phyloP scores from a whole-genome alignment of 495 filamentous ascomycete species.

The Podospora fimiseda region DNA sequence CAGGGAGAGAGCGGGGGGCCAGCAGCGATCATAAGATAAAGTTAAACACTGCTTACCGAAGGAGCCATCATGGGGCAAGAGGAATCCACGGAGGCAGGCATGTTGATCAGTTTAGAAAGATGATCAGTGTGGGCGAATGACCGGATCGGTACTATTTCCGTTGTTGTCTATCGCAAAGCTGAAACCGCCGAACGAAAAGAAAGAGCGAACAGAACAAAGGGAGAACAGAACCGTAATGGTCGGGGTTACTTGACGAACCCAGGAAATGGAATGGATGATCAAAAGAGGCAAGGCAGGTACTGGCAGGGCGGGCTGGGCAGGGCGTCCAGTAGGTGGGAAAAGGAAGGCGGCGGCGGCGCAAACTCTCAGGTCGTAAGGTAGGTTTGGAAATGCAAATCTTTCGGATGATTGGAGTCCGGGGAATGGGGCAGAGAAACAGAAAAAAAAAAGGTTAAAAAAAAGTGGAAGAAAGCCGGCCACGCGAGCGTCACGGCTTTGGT shows the following conservation, averaged over 20 bases:
- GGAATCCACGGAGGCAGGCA: conserved; percentile 65
- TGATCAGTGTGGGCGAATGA: neutral
- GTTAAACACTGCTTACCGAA: conserved; percentile 45
- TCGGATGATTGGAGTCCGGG: neutral
- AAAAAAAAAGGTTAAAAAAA: neutral
- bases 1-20: neutral
- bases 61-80: conserved; percentile 71
- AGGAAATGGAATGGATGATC: no score
- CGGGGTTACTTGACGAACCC: no score
- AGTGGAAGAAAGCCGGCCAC: neutral
- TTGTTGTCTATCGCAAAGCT: conserved; percentile 7
- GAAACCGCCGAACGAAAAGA: neutral
- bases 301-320: no score
- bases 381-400: neutral
- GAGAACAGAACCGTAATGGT: neutral
- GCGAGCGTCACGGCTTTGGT: no score
- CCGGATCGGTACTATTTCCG: conserved; percentile 2
- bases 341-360: neutral
- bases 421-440: neutral
- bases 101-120: conserved; percentile 28
- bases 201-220: neutral
- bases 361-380: neutral
- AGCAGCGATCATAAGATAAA: neutral
- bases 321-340: no score
- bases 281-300: no score